Evolutionary conservation across 345 rosid species (phyloP).

Genomic region (Lepidium aucheri): DNA sequence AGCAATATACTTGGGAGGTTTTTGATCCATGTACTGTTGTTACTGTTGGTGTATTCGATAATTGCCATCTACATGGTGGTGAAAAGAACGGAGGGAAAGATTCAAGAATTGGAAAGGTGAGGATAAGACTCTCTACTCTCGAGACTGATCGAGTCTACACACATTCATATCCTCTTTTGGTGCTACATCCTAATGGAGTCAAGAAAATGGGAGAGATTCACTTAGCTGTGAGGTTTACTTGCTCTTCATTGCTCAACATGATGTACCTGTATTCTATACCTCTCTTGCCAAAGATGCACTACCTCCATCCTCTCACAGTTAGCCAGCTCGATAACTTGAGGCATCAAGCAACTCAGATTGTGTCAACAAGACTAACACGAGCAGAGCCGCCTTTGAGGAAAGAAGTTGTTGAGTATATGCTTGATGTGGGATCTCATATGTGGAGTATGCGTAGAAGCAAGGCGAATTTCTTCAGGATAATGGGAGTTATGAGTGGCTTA

Average conservation of each 20-base stretch:
- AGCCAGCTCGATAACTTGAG: conserved; percentile 78
- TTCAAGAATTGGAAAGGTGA: conserved; percentile 71
- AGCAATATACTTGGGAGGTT: conserved; percentile 95
- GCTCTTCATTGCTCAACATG: conserved; percentile 69
- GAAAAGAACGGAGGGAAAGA: conserved; percentile 43
- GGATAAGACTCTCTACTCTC: conserved; percentile 82
- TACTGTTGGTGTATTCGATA: conserved; percentile 85
- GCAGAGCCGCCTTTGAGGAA: conserved; percentile 85
- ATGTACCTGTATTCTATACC: conserved; percentile 76
- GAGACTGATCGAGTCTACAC: conserved; percentile 87
- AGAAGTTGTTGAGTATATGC: conserved; percentile 94
- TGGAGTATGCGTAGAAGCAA: conserved; percentile 99
- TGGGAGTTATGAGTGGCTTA: conserved; percentile 48
- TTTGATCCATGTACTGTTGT: conserved; percentile 83
- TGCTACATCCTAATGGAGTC: conserved; percentile 66
- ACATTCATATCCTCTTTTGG: conserved; percentile 78
- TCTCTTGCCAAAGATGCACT: conserved; percentile 87
- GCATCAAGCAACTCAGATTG: conserved; percentile 86
- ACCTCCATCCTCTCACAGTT: conserved; percentile 76
- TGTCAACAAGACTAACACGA: conserved; percentile 64
- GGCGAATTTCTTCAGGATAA: conserved; percentile 45
- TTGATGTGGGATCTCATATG: conserved; percentile 95
- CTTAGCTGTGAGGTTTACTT: conserved; percentile 68
- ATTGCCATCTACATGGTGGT: conserved; percentile 40
- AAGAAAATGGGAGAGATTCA: conserved; percentile 90